Base-by-base conservation (phyloP, 345 rosid species). In the Brassica juncea region DNA sequence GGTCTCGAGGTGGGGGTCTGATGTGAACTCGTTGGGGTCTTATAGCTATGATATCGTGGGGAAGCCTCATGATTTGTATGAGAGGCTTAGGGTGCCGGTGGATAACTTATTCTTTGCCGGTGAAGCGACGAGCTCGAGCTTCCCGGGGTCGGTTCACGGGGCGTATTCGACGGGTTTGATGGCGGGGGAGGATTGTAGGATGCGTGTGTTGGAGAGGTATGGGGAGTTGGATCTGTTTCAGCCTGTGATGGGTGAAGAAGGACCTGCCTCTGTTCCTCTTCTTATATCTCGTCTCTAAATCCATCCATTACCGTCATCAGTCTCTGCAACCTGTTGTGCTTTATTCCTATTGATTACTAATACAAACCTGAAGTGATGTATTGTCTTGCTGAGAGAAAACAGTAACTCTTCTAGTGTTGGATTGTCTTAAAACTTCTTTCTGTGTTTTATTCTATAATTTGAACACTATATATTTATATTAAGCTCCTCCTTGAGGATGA, bases 391-490 rank as follows among this genome's bases (percentile, higher is more conserved):
- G 2, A 16, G 2, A 12, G 16, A 49, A 49, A 49, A 14, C 55
- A 49, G 55, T 49, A 49, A 49, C 55, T 49, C 6, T 4, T 49
- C 19, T 49, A 49, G 57, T 49, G 19, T 49, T 14, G 19, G 57
- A 49, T 49, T 49, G 57, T 49, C 12, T 60, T 31, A 30, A 44
- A 70, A 21, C 31, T 31, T 1, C 4, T 34, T 62, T 34, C 65
- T 10, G 23, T 69, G 49, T 77, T 68, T 58, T 68, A 7, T 68
- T 42, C 28, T 62, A 70, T 61, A 77, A 61, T 0, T 21, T 49
- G 21, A 62, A 77, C 70, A 23, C 39, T 57, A 54, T 39, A 39
- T 66, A 57, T 58, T 14, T 37, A 11, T 39, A 11, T 16, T 32
- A 57, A 2, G 21, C 61, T 30, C 47, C 47, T 44, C 47, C 60